phyloP scores from a whole-genome alignment of 1,284 basidiomycete species.

The Heterobasidion occidentale region DNA sequence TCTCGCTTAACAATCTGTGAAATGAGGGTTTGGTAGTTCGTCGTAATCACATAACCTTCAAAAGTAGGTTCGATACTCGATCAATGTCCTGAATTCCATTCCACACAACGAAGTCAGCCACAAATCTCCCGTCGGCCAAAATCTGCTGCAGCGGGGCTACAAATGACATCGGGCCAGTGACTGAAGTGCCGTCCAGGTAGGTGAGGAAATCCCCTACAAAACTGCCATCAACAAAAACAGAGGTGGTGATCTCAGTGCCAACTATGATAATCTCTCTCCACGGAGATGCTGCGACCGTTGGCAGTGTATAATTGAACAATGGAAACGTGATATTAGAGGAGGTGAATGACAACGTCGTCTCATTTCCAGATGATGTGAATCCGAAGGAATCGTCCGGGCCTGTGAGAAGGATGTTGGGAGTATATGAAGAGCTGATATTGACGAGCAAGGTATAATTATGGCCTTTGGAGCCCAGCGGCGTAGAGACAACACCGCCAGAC shows the following conservation, averaged over 20 bases:
- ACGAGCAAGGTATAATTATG: conserved; percentile 25
- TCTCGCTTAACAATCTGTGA: background rate
- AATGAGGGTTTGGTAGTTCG: no score
- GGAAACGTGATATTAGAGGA: conserved; percentile 17
- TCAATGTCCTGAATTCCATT: conserved; percentile 3
- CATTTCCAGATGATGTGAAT: conserved; percentile 4
- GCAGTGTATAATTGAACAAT: conserved; percentile 15
- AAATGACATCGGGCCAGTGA: conserved; percentile 17
- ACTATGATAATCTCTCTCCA: conserved; percentile 13
- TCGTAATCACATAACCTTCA: background rate
- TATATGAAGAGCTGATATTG: conserved; percentile 8
- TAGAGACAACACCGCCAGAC: conserved; percentile 12
- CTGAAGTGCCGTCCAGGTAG: conserved; percentile 14
- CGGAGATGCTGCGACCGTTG: background rate
- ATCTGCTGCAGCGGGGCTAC: conserved; percentile 16
- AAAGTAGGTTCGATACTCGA: background rate
- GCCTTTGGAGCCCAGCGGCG: conserved; percentile 26
- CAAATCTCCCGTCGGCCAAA: conserved; percentile 1
- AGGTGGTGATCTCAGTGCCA: conserved; percentile 16
- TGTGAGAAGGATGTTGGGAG: conserved; percentile 12
- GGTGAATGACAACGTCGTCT: conserved; percentile 16
- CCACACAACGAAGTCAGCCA: conserved; percentile 13
- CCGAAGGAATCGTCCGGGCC: conserved; percentile 18
- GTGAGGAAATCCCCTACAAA: conserved; percentile 16
- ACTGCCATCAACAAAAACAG: conserved; percentile 14